Conservation (phyloP, 1,284 basidiomycete genomes). For the Takashimella tepidaria region DNA sequence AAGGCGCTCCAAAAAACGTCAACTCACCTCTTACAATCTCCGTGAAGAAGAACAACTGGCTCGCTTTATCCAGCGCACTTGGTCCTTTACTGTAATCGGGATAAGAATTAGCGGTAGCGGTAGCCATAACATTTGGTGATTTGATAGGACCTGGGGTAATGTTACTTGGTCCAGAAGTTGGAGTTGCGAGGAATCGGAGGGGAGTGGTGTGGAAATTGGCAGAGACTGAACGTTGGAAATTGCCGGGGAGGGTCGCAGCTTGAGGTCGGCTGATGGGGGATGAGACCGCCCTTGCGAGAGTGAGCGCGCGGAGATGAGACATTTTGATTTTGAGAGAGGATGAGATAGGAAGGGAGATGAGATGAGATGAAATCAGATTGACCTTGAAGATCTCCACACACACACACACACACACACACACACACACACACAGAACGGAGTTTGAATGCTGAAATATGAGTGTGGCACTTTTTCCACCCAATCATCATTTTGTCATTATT, state of each 20-base stretch:
- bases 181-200: neutral
- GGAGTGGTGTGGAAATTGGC: neutral
- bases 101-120: neutral
- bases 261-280: too few species aligned
- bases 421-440: too few species aligned
- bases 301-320: neutral
- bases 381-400: too few species aligned
- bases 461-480: neutral
- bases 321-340: neutral
- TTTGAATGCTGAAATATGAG: too few species aligned
- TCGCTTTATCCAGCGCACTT: constrained; percentile 89
- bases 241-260: neutral
- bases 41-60: constrained; percentile 96
- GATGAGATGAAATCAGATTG: neutral
- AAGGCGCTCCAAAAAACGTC: too few species aligned
- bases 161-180: neutral
- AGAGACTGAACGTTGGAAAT: neutral
- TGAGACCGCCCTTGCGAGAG: too few species aligned
- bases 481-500: neutral
- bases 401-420: too few species aligned
- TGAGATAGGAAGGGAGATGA: neutral
- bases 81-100: constrained; percentile 58
- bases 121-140: neutral
- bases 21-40: constrained; percentile 89
- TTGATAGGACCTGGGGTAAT: neutral